Conservation (phyloP, 2,329 filamentous ascomycete genomes). For the Aspergillus novofumigatus region DNA sequence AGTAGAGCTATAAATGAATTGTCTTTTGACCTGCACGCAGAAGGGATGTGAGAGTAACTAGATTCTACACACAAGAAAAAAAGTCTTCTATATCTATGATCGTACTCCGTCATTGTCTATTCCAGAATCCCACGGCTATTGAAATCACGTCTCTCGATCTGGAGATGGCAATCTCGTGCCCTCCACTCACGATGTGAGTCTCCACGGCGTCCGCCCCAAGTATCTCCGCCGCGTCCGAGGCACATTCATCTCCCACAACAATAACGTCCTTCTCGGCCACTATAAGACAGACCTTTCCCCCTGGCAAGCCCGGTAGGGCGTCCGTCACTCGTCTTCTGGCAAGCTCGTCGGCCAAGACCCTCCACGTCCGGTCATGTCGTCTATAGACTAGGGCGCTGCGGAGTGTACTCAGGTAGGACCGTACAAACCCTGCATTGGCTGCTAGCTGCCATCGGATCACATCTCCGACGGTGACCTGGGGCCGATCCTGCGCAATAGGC, state of each 20-base stretch:
- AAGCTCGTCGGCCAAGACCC: conserved; percentile 1
- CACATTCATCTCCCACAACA: conserved; percentile 3
- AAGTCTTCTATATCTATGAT: conserved; percentile 1
- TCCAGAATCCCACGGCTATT: conserved; percentile 1
- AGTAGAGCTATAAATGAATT: too few relatives aligned
- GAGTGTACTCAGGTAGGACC: conserved; percentile 2
- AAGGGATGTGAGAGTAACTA: too few relatives aligned
- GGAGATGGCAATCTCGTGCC: conserved; percentile 1
- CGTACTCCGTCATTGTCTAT: neutral
- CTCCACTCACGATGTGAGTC: neutral
- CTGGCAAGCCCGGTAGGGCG: neutral
- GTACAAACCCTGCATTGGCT: neutral
- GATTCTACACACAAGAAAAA: too few relatives aligned
- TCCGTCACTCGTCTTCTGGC: neutral
- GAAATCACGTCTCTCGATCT: neutral
- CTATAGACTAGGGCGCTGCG: neutral
- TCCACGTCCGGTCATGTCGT: conserved; percentile 1
- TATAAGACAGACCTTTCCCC: neutral
- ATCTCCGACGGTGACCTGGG: conserved; percentile 3
- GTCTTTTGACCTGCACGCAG: too few relatives aligned
- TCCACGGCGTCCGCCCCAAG: neutral
- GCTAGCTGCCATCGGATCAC: conserved; percentile 3
- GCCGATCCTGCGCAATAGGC: conserved; percentile 2
- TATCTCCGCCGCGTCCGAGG: neutral
- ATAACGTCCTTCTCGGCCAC: conserved; percentile 1